Percentiles rank a stretch among this genome's conserved stretches.
phyloP scores from a whole-genome alignment of 805 yeast genomes.

The Suhomyces pyralidae region DNA sequence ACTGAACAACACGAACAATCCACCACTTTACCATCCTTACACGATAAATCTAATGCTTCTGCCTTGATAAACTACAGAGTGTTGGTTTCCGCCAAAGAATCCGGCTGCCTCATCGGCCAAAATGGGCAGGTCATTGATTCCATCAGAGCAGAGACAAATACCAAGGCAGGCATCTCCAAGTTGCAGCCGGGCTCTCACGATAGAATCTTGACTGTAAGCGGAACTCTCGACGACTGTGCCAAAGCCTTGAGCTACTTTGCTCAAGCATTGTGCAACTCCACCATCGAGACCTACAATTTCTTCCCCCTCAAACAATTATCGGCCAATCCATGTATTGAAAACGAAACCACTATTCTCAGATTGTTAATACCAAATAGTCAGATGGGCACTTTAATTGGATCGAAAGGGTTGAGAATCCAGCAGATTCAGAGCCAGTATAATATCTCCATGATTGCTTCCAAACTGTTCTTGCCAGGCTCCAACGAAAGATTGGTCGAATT shows the following conservation, averaged over 20 bases:
- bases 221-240: conserved; percentile 66
- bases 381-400: conserved; percentile 86
- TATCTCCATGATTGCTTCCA: conserved; percentile 84
- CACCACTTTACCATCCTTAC: conserved; percentile 25
- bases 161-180: conserved; percentile 84
- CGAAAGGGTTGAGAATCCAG: conserved; percentile 77
- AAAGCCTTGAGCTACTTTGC: conserved; percentile 70
- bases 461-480: conserved; percentile 74
- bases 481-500: conserved; percentile 85
- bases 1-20: conserved; percentile 8
- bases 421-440: conserved; percentile 64
- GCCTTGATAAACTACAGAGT: conserved; percentile 47
- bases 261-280: conserved; percentile 52
- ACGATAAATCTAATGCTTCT: conserved; percentile 23
- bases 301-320: conserved; percentile 61
- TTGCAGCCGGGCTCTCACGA: conserved; percentile 78
- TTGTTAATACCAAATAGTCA: conserved; percentile 78
- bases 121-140: conserved; percentile 75
- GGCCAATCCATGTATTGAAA: conserved; percentile 49
- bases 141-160: conserved; percentile 69
- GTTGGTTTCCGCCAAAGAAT: conserved; percentile 78
- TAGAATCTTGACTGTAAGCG: conserved; percentile 75
- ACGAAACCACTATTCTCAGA: conserved; percentile 56
- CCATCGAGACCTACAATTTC: conserved; percentile 42
- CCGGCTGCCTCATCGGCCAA: conserved; percentile 87